Evolutionary conservation across 345 rosid genomes (phyloP).

Genomic region (Salix dunnii): DNA sequence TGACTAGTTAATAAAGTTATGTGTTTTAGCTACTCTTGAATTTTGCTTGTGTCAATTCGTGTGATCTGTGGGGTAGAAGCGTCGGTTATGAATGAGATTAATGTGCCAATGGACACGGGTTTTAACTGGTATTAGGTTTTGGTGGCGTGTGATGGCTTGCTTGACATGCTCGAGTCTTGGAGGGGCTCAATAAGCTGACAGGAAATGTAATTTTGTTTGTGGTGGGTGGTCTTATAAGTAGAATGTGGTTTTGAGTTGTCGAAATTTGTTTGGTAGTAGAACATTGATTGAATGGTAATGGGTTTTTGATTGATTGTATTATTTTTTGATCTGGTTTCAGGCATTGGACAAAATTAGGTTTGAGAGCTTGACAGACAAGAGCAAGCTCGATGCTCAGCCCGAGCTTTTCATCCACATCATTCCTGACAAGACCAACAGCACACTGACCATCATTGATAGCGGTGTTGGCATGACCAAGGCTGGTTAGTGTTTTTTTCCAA

Average conservation of each 20-base stretch:
- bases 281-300: no score
- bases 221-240: background rate
- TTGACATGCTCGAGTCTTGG: no score
- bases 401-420: constrained; percentile 81
- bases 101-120: no score
- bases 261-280: background rate
- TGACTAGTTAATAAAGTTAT: no score
- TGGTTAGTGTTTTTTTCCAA: constrained; percentile 35
- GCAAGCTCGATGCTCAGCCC: constrained; percentile 79
- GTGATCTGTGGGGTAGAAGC: no score
- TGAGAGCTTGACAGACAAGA: constrained; percentile 84
- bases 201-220: background rate
- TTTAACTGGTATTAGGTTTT: no score
- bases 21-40: no score
- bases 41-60: no score
- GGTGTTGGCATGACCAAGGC: constrained; percentile 91
- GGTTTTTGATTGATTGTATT: background rate
- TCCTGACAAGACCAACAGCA: constrained; percentile 67
- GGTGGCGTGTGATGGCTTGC: no score
- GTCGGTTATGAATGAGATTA: no score
- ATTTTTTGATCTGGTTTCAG: constrained; percentile 16
- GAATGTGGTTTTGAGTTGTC: no score
- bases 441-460: constrained; percentile 67
- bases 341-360: constrained; percentile 90
- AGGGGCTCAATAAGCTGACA: no score